Base-by-base conservation (phyloP, 164 flowering plant genomes). In the Cinnamomum micranthum region DNA sequence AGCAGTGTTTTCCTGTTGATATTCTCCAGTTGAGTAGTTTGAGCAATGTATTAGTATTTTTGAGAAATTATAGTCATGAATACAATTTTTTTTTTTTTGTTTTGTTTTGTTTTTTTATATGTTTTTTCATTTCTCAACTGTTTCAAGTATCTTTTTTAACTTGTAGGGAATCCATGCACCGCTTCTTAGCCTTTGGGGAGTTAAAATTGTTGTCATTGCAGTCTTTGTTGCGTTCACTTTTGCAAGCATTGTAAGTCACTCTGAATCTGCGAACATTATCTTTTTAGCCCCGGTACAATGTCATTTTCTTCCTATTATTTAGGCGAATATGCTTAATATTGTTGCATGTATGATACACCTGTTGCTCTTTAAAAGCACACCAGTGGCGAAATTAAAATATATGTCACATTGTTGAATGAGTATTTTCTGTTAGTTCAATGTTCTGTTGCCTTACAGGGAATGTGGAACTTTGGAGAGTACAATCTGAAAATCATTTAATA, bases 121-220 rank as follows among this genome's bases (percentile, higher is more conserved):
- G n/a, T 55, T 17, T 55, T 55, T 55, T 55, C 60, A 55, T 17
- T 55, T 55, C 60, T 74, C 3, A 74, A 70, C 25, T 27, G 20
- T 27, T 33, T 77, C 51, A 28, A 27, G 28, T 50, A 24, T 77
- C 23, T 60, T 63, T 55, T 59, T 73, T 14, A 12, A 23, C 60
- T 82, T 87, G 55, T 79, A 94, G 99, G 98, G 92, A 72, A 81
- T 96, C 74, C 99, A 96, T 84, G 97, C 96, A 75, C 94, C 93
- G 11, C 73, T 94, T 71, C 92, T 96, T 77, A 82, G 85, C 75
- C 77, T 87, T 71, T 89, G 94, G 93, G 93, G 85, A 71, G 97
- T 96, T 7, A 96, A 96, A 83, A 72, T 94, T 63, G 78, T 81
- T 41, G 97, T 96, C 35, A 73, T 96, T 77, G 81, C 88, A 24